Conservation (phyloP, 768 basidiomycete species). For the Lactarius psammicola region DNA sequence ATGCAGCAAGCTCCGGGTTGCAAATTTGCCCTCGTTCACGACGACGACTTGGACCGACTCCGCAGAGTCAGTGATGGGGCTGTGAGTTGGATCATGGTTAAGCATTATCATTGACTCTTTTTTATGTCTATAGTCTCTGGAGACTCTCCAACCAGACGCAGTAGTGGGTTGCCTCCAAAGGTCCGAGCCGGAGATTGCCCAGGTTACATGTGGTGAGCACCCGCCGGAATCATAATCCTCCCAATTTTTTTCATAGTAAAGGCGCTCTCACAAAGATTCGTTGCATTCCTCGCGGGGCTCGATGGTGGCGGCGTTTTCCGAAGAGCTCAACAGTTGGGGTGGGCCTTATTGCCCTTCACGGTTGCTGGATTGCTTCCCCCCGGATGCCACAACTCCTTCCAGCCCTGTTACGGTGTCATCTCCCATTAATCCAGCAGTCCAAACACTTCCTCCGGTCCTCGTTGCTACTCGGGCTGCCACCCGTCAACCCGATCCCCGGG, state of each 20-base stretch:
- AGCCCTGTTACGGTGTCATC: not conserved
- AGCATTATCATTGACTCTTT: not conserved
- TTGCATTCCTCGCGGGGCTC: not conserved
- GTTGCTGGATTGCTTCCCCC: not conserved
- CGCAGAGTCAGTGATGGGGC: not conserved
- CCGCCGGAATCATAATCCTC: not conserved
- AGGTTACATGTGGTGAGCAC: not conserved
- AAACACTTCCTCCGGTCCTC: not conserved
- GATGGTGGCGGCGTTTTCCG: not conserved
- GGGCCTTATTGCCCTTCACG: not conserved
- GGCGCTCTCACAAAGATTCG: not conserved
- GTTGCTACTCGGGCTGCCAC: too few relatives aligned
- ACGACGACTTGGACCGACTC: not conserved
- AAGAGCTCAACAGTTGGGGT: not conserved
- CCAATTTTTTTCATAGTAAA: not conserved
- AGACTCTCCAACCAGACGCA: not conserved
- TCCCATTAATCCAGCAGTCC: not conserved
- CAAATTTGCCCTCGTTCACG: not conserved
- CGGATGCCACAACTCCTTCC: not conserved
- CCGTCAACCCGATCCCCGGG: too few relatives aligned
- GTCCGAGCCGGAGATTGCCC: not conserved
- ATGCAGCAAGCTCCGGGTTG: not conserved
- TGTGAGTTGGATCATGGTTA: not conserved
- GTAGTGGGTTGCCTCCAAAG: not conserved
- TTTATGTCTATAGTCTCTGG: not conserved